Evolutionary conservation across 441 rosid genomes (phyloP).

Genomic region (Hypseocharis bilobata): DNA sequence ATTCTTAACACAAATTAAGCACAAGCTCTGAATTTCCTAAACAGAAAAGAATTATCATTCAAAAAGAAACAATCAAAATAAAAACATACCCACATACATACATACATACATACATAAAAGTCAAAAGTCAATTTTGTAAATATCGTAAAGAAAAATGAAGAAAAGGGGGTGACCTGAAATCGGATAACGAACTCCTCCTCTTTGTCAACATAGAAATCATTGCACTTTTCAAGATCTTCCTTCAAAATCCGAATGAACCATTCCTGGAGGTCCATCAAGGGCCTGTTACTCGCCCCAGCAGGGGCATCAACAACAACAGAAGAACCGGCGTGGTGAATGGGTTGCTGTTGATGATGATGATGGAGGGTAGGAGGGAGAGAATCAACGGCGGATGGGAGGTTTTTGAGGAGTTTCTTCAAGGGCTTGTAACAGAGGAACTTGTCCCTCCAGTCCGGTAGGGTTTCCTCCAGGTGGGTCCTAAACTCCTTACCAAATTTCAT

Average conservation of each 20-base stretch:
- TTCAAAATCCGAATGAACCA: conserved; percentile 67
- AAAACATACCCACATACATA: neutral
- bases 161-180: conserved; percentile 45
- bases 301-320: neutral
- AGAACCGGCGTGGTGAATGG: conserved; percentile 24
- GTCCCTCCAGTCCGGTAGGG: conserved; percentile 91
- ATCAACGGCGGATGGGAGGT: conserved; percentile 32
- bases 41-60: neutral
- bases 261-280: conserved; percentile 37
- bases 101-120: neutral
- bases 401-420: conserved; percentile 73
- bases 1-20: neutral
- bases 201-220: conserved; percentile 80
- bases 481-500: conserved; percentile 96
- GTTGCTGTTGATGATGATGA: too few species aligned
- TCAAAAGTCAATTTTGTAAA: neutral
- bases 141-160: neutral
- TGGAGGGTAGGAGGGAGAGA: conserved; percentile 12
- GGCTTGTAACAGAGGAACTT: conserved; percentile 87
- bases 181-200: conserved; percentile 85
- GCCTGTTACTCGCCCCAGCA: neutral
- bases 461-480: conserved; percentile 76
- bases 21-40: neutral
- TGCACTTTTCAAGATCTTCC: conserved; percentile 81
- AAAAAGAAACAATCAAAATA: neutral